These are phyloP conservation scores for Saitozyma podzolica DNA, from an alignment of 768 basidiomycete genomes.

Conservation along the genomic window DNA sequence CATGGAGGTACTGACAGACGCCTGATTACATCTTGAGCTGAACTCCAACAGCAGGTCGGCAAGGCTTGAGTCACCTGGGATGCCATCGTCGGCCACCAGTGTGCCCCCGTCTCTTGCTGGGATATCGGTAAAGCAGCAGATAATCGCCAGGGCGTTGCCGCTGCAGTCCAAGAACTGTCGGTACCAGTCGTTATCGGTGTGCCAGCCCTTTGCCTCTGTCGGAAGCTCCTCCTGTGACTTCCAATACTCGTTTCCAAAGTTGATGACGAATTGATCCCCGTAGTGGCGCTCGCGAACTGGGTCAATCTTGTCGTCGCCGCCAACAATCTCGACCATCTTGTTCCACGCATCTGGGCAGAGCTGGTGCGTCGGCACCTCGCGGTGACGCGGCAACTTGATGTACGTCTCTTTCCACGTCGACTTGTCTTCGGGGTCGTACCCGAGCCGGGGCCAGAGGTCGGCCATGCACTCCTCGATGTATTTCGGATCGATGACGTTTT, in stretches of 20 bases:
- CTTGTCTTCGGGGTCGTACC: slow-evolving; percentile 29
- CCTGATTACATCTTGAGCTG: neutral
- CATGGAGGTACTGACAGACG: slow-evolving; percentile 19
- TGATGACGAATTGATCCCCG: slow-evolving; percentile 36
- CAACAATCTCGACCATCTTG: slow-evolving; percentile 32
- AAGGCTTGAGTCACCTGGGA: slow-evolving; percentile 4
- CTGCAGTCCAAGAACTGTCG: slow-evolving; percentile 30
- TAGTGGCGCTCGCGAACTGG: slow-evolving; percentile 25
- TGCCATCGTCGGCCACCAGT: slow-evolving; percentile 21
- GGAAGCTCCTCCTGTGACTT: slow-evolving; percentile 6
- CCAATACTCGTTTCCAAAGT: slow-evolving; percentile 25
- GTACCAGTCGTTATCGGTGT: slow-evolving; percentile 37
- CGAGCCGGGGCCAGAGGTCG: slow-evolving; percentile 26
- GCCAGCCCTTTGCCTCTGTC: slow-evolving; percentile 25
- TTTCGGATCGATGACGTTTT: slow-evolving; percentile 25
- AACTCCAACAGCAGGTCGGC: neutral
- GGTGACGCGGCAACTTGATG: slow-evolving; percentile 22
- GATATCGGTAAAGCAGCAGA: slow-evolving; percentile 34
- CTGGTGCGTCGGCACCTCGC: slow-evolving; percentile 22
- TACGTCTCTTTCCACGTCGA: slow-evolving; percentile 23
- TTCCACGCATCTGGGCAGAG: slow-evolving; percentile 32
- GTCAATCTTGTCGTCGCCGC: slow-evolving; percentile 33
- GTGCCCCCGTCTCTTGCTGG: slow-evolving; percentile 23
- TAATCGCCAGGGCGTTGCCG: slow-evolving; percentile 31
- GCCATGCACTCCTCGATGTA: slow-evolving; percentile 26